Conservation (phyloP, 345 rosid genomes). For the Physaria fendleri region DNA sequence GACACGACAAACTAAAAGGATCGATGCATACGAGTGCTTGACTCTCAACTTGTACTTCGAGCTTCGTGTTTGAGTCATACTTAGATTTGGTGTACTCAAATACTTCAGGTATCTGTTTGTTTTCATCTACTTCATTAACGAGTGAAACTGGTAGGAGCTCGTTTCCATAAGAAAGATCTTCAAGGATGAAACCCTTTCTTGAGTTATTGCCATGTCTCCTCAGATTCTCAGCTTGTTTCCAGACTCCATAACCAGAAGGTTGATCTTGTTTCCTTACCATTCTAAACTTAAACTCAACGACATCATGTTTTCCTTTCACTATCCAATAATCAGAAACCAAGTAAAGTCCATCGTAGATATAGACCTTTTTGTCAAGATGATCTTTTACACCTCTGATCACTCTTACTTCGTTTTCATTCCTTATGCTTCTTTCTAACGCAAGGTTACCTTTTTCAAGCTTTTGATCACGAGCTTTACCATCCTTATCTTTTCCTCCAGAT, state of each 20-base stretch:
- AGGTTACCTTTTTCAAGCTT: slow-evolving; percentile 57
- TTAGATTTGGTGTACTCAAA: slow-evolving; percentile 34
- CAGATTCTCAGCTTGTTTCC: background rate
- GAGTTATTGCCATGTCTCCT: background rate
- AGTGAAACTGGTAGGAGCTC: slow-evolving; percentile 52
- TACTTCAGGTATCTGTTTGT: slow-evolving; percentile 45
- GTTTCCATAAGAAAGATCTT: slow-evolving; percentile 52
- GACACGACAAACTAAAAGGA: too few relatives aligned
- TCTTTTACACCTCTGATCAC: slow-evolving; percentile 59
- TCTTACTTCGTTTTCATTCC: slow-evolving; percentile 45
- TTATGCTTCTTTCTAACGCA: slow-evolving; percentile 46
- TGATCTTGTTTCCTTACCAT: slow-evolving; percentile 46
- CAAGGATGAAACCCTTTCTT: slow-evolving; percentile 37
- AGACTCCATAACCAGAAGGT: slow-evolving; percentile 10
- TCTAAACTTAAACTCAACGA: slow-evolving; percentile 18
- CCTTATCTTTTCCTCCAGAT: slow-evolving; percentile 39
- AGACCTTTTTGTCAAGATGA: slow-evolving; percentile 28
- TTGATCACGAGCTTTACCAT: slow-evolving; percentile 37
- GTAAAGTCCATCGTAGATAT: slow-evolving; percentile 52
- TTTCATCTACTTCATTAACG: slow-evolving; percentile 61
- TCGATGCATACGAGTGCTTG: background rate
- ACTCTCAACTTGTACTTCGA: background rate
- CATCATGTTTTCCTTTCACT: background rate
- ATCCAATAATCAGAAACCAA: background rate
- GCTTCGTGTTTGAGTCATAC: background rate